A percentile compares a stretch with the other conserved stretches of the same genome.
Conservation (phyloP, 2,329 filamentous ascomycete genomes). For the Corinectria fuckeliana region DNA sequence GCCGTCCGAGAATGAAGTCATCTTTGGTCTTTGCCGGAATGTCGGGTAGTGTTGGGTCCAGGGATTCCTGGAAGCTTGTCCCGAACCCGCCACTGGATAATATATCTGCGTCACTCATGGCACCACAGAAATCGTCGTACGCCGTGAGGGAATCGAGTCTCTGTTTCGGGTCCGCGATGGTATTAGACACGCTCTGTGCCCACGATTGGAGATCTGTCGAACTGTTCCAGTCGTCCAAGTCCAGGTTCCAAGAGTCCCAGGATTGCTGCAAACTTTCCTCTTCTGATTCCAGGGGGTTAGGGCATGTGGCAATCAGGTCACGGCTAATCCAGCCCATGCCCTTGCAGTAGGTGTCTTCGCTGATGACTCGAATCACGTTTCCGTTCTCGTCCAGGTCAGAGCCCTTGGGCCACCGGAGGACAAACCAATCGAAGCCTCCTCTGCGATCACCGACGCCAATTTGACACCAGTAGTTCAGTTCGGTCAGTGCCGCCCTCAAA, state of each 20-base stretch:
- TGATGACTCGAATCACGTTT: slow-evolving; percentile 77
- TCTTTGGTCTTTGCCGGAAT: slow-evolving; percentile 55
- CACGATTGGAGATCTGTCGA: slow-evolving; percentile 49
- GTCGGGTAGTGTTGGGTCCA: slow-evolving; percentile 70
- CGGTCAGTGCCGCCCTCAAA: slow-evolving; percentile 79
- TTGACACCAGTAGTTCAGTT: slow-evolving; percentile 97
- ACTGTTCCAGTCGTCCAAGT: slow-evolving; percentile 64
- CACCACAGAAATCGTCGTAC: slow-evolving; percentile 62
- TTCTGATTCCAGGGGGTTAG: slow-evolving; percentile 53
- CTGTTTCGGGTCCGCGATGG: slow-evolving; percentile 22
- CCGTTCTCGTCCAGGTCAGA: slow-evolving; percentile 72
- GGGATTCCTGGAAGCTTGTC: slow-evolving; percentile 50
- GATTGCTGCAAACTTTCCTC: slow-evolving; percentile 69
- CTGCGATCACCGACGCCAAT: slow-evolving; percentile 90
- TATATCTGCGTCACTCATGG: slow-evolving; percentile 71
- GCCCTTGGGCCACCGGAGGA: slow-evolving; percentile 76
- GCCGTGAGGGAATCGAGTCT: slow-evolving; percentile 51
- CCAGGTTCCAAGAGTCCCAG: slow-evolving; percentile 72
- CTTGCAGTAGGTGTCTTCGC: slow-evolving; percentile 75
- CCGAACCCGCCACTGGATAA: slow-evolving; percentile 58
- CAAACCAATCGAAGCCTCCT: slow-evolving; percentile 89
- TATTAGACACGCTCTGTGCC: slow-evolving; percentile 38
- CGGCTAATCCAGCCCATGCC: slow-evolving; percentile 81
- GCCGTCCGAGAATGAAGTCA: slow-evolving; percentile 57
- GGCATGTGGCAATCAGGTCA: slow-evolving; percentile 56